Conservation (phyloP, 2,329 filamentous ascomycete genomes). For the Monosporascus ibericus region DNA sequence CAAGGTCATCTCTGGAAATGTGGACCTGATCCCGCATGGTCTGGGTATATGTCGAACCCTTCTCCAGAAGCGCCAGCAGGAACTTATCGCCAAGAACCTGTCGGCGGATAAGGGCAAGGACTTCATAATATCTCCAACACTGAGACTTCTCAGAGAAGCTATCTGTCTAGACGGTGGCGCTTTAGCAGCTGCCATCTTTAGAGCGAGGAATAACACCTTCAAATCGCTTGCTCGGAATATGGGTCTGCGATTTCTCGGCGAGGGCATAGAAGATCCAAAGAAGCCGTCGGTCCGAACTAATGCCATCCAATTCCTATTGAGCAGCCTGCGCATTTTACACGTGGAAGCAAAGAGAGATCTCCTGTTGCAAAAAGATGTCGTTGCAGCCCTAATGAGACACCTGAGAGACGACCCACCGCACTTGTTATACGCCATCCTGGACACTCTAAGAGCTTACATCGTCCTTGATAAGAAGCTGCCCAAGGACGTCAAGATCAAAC, state of each 20-base stretch:
- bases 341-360: constrained; percentile 75
- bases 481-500: constrained; percentile 65
- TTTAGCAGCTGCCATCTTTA: constrained; percentile 70
- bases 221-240: constrained; percentile 77
- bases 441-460: constrained; percentile 62
- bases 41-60: constrained; percentile 74
- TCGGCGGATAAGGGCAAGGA: constrained; percentile 78
- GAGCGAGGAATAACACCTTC: constrained; percentile 71
- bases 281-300: constrained; percentile 78
- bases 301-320: constrained; percentile 73
- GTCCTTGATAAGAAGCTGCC: constrained; percentile 70
- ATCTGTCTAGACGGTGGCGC: constrained; percentile 79
- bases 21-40: constrained; percentile 71
- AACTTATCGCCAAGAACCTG: constrained; percentile 72
- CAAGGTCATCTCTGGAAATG: constrained; percentile 65
- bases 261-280: constrained; percentile 55
- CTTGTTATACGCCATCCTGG: constrained; percentile 68
- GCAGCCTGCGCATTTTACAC: constrained; percentile 72
- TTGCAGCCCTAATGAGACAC: constrained; percentile 66
- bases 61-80: constrained; percentile 73
- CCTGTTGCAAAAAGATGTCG: constrained; percentile 67
- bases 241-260: constrained; percentile 56
- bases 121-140: constrained; percentile 79
- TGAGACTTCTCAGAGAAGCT: constrained; percentile 82
- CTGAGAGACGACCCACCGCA: constrained; percentile 72